Conservation (phyloP, 345 rosid genomes). For the Isatis tinctoria region DNA sequence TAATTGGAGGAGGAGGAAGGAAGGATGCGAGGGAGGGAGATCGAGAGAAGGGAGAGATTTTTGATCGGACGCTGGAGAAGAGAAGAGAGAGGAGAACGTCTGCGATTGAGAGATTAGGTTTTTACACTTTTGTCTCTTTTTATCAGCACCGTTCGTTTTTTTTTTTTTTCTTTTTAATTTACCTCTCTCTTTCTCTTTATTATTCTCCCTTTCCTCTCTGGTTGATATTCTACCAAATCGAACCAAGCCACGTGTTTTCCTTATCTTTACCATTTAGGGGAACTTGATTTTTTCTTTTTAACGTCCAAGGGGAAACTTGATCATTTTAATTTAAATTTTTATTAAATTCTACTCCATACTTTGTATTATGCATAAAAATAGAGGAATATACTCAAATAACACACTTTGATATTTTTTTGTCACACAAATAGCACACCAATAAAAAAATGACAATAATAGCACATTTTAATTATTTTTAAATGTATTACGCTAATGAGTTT, state of each 20-base stretch:
- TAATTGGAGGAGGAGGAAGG: conserved; percentile 43
- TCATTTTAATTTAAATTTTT: too few species aligned
- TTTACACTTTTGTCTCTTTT: conserved; percentile 10
- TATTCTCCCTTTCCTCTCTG: background rate
- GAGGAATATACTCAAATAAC: too few species aligned
- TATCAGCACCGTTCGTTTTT: conserved; percentile 75
- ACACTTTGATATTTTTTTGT: too few species aligned
- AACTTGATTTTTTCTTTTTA: too few species aligned
- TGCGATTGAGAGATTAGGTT: conserved; percentile 47
- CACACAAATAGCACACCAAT: too few species aligned
- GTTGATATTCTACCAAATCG: conserved; percentile 16
- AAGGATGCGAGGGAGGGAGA: conserved; percentile 34
- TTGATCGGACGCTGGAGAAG: conserved; percentile 96
- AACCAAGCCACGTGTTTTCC: conserved; percentile 3
- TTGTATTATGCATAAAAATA: too few species aligned
- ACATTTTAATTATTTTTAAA: too few species aligned
- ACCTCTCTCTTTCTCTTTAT: background rate
- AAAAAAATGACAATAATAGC: too few species aligned
- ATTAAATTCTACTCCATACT: too few species aligned
- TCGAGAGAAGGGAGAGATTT: conserved; percentile 31
- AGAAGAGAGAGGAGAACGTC: conserved; percentile 52
- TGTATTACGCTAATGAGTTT: too few species aligned
- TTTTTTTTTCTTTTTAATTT: background rate
- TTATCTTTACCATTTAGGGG: background rate
- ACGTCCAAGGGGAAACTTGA: too few species aligned